These are phyloP conservation scores for Hygrocybe coccinea DNA, from an alignment of 768 basidiomycete genomes.

Conservation along the genomic window DNA sequence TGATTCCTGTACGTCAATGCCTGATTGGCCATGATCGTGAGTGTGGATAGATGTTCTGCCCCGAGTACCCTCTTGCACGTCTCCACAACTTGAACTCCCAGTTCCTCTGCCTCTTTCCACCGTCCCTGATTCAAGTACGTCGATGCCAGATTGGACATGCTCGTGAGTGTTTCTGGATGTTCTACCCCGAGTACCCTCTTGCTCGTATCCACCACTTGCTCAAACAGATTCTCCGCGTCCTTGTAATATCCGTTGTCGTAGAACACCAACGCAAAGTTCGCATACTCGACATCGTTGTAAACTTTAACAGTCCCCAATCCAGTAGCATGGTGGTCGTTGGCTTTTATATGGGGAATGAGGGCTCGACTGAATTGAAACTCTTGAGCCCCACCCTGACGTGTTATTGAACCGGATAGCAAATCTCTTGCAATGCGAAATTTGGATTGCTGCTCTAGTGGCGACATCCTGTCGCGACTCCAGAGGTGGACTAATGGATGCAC, in stretches of 20 bases:
- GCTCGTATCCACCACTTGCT: neutral
- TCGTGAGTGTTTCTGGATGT: neutral
- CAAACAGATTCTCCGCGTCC: neutral
- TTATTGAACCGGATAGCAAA: constrained; percentile 4
- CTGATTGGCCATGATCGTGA: no score
- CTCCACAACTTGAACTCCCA: no score
- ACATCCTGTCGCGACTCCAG: constrained; percentile 6
- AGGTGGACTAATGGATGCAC: constrained; percentile 13
- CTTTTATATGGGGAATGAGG: constrained; percentile 7
- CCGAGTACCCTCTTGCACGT: no score
- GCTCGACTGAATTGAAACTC: constrained; percentile 1
- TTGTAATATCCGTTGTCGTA: neutral
- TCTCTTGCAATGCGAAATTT: neutral
- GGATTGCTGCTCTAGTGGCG: neutral
- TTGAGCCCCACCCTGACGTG: neutral
- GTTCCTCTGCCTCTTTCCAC: no score
- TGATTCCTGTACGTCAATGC: no score
- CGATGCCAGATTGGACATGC: neutral
- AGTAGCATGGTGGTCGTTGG: neutral
- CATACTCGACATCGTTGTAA: neutral
- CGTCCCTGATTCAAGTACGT: neutral
- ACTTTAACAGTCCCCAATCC: neutral
- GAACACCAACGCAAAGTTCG: neutral
- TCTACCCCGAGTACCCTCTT: neutral
- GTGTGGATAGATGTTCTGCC: no score